A percentile compares a stretch with the other conserved stretches of the same genome.
phyloP scores from a whole-genome alignment of 345 rosid species.

The Eucalyptus sp. region DNA sequence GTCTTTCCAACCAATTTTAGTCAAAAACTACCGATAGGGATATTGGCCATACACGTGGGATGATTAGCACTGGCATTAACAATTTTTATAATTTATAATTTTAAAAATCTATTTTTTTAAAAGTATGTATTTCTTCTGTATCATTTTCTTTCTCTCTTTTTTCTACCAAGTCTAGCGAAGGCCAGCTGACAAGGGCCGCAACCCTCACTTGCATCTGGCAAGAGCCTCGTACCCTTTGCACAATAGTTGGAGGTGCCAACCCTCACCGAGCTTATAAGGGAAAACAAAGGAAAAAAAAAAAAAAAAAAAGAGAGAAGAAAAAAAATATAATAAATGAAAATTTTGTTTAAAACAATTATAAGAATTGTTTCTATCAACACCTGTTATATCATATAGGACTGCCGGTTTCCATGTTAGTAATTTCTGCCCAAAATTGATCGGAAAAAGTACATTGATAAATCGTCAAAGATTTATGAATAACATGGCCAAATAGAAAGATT shows the following conservation, averaged over 20 bases:
- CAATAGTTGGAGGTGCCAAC: too few relatives aligned
- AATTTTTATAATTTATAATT: too few relatives aligned
- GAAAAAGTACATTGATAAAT: accelerated
- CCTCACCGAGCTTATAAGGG: accelerated
- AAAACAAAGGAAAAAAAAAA: accelerated
- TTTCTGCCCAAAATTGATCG: accelerated
- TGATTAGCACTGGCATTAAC: too few relatives aligned
- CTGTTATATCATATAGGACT: accelerated
- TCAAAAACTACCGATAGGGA: accelerated
- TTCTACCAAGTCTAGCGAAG: neutral
- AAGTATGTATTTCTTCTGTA: accelerated
- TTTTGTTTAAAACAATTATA: too few relatives aligned
- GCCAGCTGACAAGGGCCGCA: accelerated
- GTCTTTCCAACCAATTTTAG: accelerated
- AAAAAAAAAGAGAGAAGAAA: accelerated
- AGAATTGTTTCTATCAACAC: too few relatives aligned
- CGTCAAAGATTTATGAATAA: too few relatives aligned
- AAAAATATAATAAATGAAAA: accelerated
- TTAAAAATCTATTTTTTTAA: accelerated
- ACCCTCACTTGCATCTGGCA: too few relatives aligned
- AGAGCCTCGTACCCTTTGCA: too few relatives aligned
- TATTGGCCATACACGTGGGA: too few relatives aligned
- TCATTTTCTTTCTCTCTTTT: too few relatives aligned
- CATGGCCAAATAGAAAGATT: neutral
- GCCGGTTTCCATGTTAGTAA: accelerated